Percentiles rank a stretch among this genome's conserved stretches.
Evolutionary conservation across 2,329 filamentous ascomycete species (phyloP).

Genomic region (Phaeosphaeria sp.): DNA sequence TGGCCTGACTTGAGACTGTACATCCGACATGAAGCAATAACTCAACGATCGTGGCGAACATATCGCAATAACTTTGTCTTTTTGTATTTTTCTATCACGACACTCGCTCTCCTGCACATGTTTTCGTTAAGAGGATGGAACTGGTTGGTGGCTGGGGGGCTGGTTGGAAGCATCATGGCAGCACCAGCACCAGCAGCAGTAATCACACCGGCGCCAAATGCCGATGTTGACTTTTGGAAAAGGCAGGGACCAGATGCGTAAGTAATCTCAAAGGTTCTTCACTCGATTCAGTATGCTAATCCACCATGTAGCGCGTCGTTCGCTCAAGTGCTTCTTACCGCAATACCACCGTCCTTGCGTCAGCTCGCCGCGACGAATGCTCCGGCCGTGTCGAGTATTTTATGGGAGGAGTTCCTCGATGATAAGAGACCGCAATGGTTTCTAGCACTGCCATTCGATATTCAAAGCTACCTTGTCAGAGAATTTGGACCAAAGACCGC

Average conservation of each 20-base stretch:
- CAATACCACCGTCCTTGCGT: slow-evolving; percentile 43
- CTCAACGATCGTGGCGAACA: slow-evolving; percentile 9
- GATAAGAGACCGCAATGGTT: slow-evolving; percentile 45
- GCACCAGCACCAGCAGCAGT: slow-evolving; percentile 23
- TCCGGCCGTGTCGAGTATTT: slow-evolving; percentile 42
- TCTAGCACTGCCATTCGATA: slow-evolving; percentile 34
- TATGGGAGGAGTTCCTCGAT: slow-evolving; percentile 44
- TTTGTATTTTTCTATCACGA: slow-evolving; percentile 11
- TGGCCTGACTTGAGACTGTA: slow-evolving; percentile 7
- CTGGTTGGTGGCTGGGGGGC: slow-evolving; percentile 16
- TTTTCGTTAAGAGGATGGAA: slow-evolving; percentile 30
- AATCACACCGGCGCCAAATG: slow-evolving; percentile 38
- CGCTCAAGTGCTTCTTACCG: slow-evolving; percentile 43
- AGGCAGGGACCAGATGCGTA: slow-evolving; percentile 43
- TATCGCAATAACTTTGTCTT: slow-evolving; percentile 8
- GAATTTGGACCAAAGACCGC: slow-evolving; percentile 43
- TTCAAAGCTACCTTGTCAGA: slow-evolving; percentile 42
- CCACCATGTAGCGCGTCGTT: slow-evolving; percentile 34
- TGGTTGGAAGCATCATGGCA: slow-evolving; percentile 17
- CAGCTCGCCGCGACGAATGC: slow-evolving; percentile 45
- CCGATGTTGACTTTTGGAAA: slow-evolving; percentile 13
- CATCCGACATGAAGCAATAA: slow-evolving; percentile 20
- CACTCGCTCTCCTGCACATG: slow-evolving; percentile 30
- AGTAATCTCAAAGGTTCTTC: slow-evolving; percentile 9
- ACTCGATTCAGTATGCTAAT: slow-evolving; percentile 10